A percentile compares a stretch with the other conserved stretches of the same genome.
Evolutionary conservation across 139 green algal genomes (phyloP).

Genomic region (Spirogloea muscicola): DNA sequence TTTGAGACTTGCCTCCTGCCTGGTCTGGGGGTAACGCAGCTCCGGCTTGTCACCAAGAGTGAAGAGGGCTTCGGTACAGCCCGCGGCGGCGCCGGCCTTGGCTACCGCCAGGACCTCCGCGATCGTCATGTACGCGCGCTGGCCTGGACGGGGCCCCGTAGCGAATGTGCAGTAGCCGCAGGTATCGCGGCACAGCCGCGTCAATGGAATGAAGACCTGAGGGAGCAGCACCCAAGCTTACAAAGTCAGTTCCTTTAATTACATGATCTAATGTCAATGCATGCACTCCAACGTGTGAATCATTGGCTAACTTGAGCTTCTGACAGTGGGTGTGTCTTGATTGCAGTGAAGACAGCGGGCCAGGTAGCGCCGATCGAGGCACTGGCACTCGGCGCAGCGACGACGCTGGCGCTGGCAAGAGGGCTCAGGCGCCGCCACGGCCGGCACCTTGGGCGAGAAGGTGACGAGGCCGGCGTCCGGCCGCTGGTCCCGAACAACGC

Average conservation of each 20-base stretch:
- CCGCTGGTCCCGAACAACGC: constrained; percentile 22
- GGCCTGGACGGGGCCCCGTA: constrained; percentile 39
- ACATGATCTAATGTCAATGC: too few species aligned
- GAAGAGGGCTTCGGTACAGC: constrained; percentile 82
- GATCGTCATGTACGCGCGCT: constrained; percentile 72
- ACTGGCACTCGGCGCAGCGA: too few species aligned
- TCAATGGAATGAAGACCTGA: constrained; percentile 89
- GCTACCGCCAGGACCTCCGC: constrained; percentile 72
- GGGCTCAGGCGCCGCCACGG: too few species aligned
- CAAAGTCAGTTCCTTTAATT: too few species aligned
- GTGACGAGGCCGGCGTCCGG: constrained; percentile 54
- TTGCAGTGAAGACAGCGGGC: too few species aligned
- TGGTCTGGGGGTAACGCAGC: constrained; percentile 62
- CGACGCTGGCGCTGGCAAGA: too few species aligned
- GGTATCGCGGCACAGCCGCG: constrained; percentile 65
- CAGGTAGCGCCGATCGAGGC: too few species aligned
- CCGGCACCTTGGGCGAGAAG: constrained; percentile 87
- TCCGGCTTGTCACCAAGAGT: constrained; percentile 88
- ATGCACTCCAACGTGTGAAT: too few species aligned
- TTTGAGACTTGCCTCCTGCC: constrained; percentile 62
- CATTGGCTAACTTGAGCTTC: too few species aligned
- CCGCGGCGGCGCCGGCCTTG: constrained; percentile 55
- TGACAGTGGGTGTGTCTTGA: too few species aligned
- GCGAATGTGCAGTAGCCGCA: constrained; percentile 91
- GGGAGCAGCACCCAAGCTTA: too few species aligned